Conservation (phyloP, 164 flowering plant species). For the Malania oleifera region DNA sequence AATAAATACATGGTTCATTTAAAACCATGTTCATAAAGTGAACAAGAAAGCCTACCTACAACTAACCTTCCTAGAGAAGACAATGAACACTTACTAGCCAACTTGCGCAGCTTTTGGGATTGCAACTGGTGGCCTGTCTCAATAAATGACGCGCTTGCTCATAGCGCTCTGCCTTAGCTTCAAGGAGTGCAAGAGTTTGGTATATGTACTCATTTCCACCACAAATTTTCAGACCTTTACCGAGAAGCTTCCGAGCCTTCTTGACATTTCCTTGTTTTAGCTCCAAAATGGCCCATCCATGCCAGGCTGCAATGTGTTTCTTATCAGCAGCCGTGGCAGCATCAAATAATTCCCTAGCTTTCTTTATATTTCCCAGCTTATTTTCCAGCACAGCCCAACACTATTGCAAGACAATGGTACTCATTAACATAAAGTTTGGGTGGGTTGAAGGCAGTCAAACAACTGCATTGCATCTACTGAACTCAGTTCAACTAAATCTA, state of each 20-base stretch:
- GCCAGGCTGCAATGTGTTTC: constrained; percentile 92
- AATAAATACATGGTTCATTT: not conserved
- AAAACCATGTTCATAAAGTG: not conserved
- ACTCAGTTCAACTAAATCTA: not conserved
- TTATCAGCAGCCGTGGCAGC: constrained; percentile 95
- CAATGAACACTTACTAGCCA: constrained; percentile 76
- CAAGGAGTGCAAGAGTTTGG: constrained; percentile 88
- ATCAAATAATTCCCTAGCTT: constrained; percentile 87
- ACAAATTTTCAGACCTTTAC: constrained; percentile 72
- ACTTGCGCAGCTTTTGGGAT: constrained; percentile 94
- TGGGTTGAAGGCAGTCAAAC: not conserved
- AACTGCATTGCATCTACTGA: not conserved
- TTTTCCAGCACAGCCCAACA: constrained; percentile 97
- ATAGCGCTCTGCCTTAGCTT: constrained; percentile 67
- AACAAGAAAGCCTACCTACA: not conserved
- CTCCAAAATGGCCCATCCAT: constrained; percentile 96
- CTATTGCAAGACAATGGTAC: constrained; percentile 30
- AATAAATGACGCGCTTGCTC: constrained; percentile 83
- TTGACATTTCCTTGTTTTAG: constrained; percentile 76
- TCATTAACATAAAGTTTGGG: constrained; percentile 1
- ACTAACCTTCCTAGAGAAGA: not conserved
- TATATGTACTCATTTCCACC: constrained; percentile 88
- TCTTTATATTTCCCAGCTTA: constrained; percentile 71
- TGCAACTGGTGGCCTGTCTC: constrained; percentile 82
- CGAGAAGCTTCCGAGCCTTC: constrained; percentile 83